phyloP scores from a whole-genome alignment of 306 rosid species.

The Vigna radiata region DNA sequence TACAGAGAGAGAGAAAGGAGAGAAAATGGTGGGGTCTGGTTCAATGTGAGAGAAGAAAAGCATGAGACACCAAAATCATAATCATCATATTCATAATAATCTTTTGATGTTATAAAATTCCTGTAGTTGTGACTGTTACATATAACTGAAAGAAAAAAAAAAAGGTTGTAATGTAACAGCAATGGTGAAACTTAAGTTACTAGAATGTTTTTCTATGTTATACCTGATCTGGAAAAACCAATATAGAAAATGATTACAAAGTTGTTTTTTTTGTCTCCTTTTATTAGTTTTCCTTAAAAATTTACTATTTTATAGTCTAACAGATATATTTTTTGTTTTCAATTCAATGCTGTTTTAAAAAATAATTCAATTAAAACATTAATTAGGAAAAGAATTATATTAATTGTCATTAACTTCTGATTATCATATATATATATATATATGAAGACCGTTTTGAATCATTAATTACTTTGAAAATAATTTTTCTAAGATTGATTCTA shows the following conservation, averaged over 20 bases:
- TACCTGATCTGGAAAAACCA: background rate
- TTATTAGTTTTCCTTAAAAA: too few relatives aligned
- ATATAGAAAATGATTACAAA: background rate
- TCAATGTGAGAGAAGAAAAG: slow-evolving; percentile 37
- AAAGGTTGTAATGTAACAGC: too few relatives aligned
- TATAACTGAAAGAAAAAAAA: too few relatives aligned
- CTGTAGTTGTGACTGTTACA: background rate
- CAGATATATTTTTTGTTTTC: background rate
- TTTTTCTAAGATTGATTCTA: background rate
- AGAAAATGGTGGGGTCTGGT: slow-evolving; percentile 17
- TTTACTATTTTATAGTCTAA: background rate
- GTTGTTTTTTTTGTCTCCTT: background rate
- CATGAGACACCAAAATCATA: slow-evolving; percentile 34
- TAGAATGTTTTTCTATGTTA: too few relatives aligned
- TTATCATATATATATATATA: background rate
- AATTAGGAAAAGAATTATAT: background rate
- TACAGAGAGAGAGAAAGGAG: background rate
- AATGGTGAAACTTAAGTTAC: too few relatives aligned
- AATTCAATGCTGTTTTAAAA: background rate
- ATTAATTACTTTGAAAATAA: background rate
- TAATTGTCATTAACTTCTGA: background rate
- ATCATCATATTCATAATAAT: background rate
- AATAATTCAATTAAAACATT: background rate
- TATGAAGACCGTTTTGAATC: background rate
- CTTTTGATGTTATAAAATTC: background rate